Evolutionary conservation across 805 yeast genomes (phyloP).

Genomic region (Saccharomycopsis malanga): DNA sequence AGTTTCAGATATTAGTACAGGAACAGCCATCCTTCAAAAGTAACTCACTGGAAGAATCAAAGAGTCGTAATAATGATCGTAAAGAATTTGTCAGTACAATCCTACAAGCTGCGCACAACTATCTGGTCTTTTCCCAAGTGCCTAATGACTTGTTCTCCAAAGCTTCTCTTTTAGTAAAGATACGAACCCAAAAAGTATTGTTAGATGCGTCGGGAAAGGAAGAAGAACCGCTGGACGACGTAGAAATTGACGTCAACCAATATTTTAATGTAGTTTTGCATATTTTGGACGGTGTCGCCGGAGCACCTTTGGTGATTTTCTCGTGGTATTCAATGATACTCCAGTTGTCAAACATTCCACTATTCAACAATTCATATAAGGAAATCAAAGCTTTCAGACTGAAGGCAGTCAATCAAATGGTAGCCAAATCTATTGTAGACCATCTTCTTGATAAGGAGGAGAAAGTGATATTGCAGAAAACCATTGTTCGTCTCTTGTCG

Average conservation of each 20-base stretch:
- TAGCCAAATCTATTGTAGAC: background rate
- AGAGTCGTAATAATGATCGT: background rate
- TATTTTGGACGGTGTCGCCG: slow-evolving; percentile 1
- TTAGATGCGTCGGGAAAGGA: background rate
- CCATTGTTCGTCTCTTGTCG: slow-evolving; percentile 8
- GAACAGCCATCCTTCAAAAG: too few relatives aligned
- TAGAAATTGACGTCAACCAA: background rate
- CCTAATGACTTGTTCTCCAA: slow-evolving; percentile 1
- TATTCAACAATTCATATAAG: slow-evolving; percentile 10
- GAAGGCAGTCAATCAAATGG: slow-evolving; percentile 5
- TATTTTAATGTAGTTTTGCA: background rate
- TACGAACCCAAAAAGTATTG: background rate
- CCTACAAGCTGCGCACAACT: background rate
- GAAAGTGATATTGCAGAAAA: slow-evolving; percentile 12
- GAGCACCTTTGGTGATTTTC: slow-evolving; percentile 1
- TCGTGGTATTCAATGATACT: slow-evolving; percentile 14
- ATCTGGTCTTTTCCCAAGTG: background rate
- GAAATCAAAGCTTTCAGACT: slow-evolving; percentile 2
- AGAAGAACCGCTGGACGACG: background rate
- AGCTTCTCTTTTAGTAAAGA: slow-evolving; percentile 1
- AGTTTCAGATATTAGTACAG: slow-evolving; percentile 11
- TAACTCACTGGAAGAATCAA: too few relatives aligned
- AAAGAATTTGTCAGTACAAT: background rate
- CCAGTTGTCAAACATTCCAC: slow-evolving; percentile 19
- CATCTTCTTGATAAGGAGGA: slow-evolving; percentile 4